These are phyloP conservation scores for Chlamydomonas asymmetrica DNA, from an alignment of 139 green algal species.

Conservation along the genomic window DNA sequence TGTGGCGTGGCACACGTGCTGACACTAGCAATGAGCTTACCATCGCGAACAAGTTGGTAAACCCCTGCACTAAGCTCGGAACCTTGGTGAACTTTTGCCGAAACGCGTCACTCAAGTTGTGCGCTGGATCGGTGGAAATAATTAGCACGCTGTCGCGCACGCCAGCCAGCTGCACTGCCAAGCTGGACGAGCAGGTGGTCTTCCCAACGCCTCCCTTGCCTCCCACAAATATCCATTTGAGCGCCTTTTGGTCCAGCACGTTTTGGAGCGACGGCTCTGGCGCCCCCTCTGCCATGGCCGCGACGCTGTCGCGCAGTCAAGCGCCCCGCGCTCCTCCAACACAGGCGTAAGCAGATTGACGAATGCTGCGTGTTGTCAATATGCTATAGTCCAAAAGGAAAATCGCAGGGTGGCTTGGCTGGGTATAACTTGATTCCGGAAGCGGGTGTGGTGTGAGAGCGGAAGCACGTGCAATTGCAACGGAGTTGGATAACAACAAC, in stretches of 20 bases:
- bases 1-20: too few relatives aligned
- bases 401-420: too few relatives aligned
- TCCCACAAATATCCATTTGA: conserved; percentile 98
- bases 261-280: conserved; percentile 85
- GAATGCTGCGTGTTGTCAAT: too few relatives aligned
- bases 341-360: too few relatives aligned
- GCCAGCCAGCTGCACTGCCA: conserved; percentile 85
- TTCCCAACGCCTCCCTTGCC: conserved; percentile 94
- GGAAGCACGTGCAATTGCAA: too few relatives aligned
- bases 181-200: conserved; percentile 84
- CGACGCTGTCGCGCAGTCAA: too few relatives aligned
- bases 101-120: conserved; percentile 97
- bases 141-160: conserved; percentile 87
- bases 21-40: too few relatives aligned
- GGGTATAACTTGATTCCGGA: too few relatives aligned
- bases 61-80: conserved; percentile 83
- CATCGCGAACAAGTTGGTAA: conserved; percentile 95
- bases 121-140: conserved; percentile 95
- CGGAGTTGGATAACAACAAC: too few relatives aligned
- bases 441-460: too few relatives aligned
- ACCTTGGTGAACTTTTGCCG: conserved; percentile 91
- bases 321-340: too few relatives aligned
- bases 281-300: conserved; percentile 26
- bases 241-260: conserved; percentile 78
- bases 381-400: too few relatives aligned